Percentiles rank a stretch among this genome's conserved stretches.
Evolutionary conservation across 805 yeast species (phyloP).

Genomic region (Torulaspora gathmanii): DNA sequence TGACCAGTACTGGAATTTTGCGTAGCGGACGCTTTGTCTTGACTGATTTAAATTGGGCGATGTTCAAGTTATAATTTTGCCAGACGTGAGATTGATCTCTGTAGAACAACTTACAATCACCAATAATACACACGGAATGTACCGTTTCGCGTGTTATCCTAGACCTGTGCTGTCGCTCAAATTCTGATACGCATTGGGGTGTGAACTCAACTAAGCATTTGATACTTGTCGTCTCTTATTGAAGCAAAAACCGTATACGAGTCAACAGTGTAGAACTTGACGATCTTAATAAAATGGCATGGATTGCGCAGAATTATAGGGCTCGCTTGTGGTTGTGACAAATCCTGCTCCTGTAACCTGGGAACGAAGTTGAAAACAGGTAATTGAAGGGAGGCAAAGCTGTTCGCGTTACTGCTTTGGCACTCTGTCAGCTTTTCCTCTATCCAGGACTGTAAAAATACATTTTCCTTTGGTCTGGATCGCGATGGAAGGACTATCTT

Average conservation of each 20-base stretch:
- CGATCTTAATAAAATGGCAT: constrained; percentile 24
- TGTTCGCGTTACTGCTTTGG: neutral
- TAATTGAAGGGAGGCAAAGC: neutral
- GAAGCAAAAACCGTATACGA: constrained; percentile 26
- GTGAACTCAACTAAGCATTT: constrained; percentile 35
- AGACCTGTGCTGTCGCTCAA: constrained; percentile 23
- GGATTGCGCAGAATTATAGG: constrained; percentile 10
- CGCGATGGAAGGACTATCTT: constrained; percentile 16
- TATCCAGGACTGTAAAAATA: constrained; percentile 28
- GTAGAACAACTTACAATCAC: constrained; percentile 16
- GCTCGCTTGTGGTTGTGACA: constrained; percentile 12
- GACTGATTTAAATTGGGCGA: neutral
- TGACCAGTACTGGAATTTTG: constrained; percentile 17
- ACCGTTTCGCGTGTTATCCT: constrained; percentile 29
- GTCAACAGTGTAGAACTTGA: constrained; percentile 23
- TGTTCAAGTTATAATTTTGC: constrained; percentile 3
- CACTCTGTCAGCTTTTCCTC: constrained; percentile 6
- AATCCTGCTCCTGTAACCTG: constrained; percentile 9
- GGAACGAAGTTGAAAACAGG: constrained; percentile 15
- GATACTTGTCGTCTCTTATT: constrained; percentile 23
- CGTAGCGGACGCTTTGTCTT: neutral
- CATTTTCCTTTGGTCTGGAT: constrained; percentile 19
- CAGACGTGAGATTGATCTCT: constrained; percentile 5
- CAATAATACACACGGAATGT: constrained; percentile 28
- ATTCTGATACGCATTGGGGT: constrained; percentile 27